Base-by-base conservation (phyloP, 345 rosid species). In the Turnera subulata region DNA sequence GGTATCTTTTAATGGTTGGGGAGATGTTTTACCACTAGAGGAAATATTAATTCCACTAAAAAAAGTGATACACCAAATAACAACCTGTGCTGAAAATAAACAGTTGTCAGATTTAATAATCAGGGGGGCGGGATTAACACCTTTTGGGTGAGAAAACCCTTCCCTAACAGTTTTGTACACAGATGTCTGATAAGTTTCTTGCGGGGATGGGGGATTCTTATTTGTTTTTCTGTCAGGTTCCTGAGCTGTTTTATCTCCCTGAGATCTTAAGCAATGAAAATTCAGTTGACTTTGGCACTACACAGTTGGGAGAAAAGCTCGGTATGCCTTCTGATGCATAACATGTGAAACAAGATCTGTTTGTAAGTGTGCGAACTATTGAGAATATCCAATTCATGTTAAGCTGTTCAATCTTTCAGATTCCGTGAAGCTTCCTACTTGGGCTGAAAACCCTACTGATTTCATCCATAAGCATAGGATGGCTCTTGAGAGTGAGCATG, bases 401-500 rank as follows among this genome's bases (percentile, higher is more conserved):
- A n/a, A 17, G 60, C 39, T 54, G 50, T 62, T 61, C 12, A 22
- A 46, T 70, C 37, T 58, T 39, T 44, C 89, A 94, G 99, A 88
- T 83, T 82, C 82, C 58, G 99, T 94, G 57, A 80, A 68, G 69
- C 93, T 90, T 70, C 99, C 99, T 61, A 78, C 93, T 46, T 94
- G 99, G 99, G 97, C 99, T 56, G 83, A 82, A 76, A 90, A 62
- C 69, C 84, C 95, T 6, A 76, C 81, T 61, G 99, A 94, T 84
- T 94, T 94, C 82, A 84, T 94, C 68, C 92, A 84, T 75, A 88
- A 94, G 74, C 96, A 94, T 68, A 83, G 82, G 71, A 80, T 64
- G 84, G 97, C 97, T 73, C 90, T 94, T 56, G 99, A 94, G 76
- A 94, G 99, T 52, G 97, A 94, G 55, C 80, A 94, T 80, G 97